phyloP scores from a whole-genome alignment of 345 rosid species.

The Garcia nutans region DNA sequence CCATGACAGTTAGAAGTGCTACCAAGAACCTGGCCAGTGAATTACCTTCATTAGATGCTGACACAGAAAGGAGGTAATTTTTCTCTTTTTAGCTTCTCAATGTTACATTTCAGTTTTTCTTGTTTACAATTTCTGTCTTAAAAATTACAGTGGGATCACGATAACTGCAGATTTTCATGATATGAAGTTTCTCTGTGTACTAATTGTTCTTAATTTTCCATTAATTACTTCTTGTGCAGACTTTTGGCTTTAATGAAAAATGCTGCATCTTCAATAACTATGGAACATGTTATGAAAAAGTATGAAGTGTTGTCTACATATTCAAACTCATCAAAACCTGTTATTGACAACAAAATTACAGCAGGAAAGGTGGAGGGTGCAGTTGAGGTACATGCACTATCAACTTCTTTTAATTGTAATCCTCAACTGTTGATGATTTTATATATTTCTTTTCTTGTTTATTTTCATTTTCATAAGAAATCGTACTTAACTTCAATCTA shows the following conservation, averaged over 20 bases:
- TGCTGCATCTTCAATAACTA: slow-evolving; percentile 49
- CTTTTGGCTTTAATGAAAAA: slow-evolving; percentile 51
- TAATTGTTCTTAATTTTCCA: slow-evolving; percentile 2
- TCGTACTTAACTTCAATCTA: not conserved
- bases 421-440: slow-evolving; percentile 1
- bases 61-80: slow-evolving; percentile 61
- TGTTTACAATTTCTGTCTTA: not conserved
- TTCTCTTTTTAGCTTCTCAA: not conserved
- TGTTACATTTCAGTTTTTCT: not conserved
- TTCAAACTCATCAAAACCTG: slow-evolving; percentile 40
- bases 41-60: slow-evolving; percentile 52
- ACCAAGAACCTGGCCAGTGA: slow-evolving; percentile 35
- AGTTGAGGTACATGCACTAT: slow-evolving; percentile 56
- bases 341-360: slow-evolving; percentile 60
- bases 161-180: not conserved
- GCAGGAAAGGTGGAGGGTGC: slow-evolving; percentile 81
- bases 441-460: not conserved
- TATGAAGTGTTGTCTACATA: slow-evolving; percentile 54
- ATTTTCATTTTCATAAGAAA: not conserved
- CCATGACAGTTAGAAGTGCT: slow-evolving; percentile 15
- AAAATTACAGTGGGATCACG: not conserved
- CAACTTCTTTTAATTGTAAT: not conserved
- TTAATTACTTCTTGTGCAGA: slow-evolving; percentile 41
- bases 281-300: slow-evolving; percentile 49
- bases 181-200: not conserved